Evolutionary conservation across 2,329 filamentous ascomycete genomes (phyloP).

Genomic region (Onygena corvina): DNA sequence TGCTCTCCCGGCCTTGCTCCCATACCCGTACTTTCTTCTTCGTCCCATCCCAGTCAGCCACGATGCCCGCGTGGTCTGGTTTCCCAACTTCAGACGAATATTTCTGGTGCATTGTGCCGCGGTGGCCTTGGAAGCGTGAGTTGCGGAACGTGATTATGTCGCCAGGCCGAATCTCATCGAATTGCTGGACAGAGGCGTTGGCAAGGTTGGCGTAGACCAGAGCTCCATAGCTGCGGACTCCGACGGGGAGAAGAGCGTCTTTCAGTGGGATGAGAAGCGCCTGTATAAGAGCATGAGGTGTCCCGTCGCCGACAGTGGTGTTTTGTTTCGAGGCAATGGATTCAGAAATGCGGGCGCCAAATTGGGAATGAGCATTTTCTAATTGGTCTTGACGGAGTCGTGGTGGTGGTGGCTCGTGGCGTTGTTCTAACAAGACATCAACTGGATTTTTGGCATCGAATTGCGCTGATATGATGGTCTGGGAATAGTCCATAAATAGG

Average conservation of each 20-base stretch:
- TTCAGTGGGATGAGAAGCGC: slow-evolving; percentile 64
- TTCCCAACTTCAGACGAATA: slow-evolving; percentile 82
- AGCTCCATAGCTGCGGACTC: slow-evolving; percentile 80
- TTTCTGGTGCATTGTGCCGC: slow-evolving; percentile 88
- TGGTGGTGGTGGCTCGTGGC: slow-evolving; percentile 71
- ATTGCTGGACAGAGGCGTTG: slow-evolving; percentile 80
- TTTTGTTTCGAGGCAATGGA: slow-evolving; percentile 62
- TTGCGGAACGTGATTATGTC: slow-evolving; percentile 91
- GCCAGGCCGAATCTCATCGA: slow-evolving; percentile 84
- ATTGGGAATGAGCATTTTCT: slow-evolving; percentile 69
- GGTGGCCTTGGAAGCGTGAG: slow-evolving; percentile 87
- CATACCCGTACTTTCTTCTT: slow-evolving; percentile 95
- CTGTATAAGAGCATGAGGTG: slow-evolving; percentile 61
- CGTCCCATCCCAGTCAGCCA: slow-evolving; percentile 94
- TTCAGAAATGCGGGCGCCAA: slow-evolving; percentile 65
- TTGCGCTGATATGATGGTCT: slow-evolving; percentile 71
- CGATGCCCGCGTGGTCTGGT: slow-evolving; percentile 75
- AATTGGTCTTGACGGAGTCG: slow-evolving; percentile 83
- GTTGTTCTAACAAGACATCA: slow-evolving; percentile 67
- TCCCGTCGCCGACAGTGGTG: slow-evolving; percentile 70
- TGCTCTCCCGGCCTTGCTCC: slow-evolving; percentile 89
- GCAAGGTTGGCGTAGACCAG: slow-evolving; percentile 89
- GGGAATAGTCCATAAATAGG: slow-evolving; percentile 92
- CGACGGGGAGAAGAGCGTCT: slow-evolving; percentile 68
- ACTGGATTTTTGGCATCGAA: slow-evolving; percentile 64